A percentile compares a stretch with the other conserved stretches of the same genome.
Evolutionary conservation across 257 asterid species (phyloP).

Genomic region (Solanum sparsipilum): DNA sequence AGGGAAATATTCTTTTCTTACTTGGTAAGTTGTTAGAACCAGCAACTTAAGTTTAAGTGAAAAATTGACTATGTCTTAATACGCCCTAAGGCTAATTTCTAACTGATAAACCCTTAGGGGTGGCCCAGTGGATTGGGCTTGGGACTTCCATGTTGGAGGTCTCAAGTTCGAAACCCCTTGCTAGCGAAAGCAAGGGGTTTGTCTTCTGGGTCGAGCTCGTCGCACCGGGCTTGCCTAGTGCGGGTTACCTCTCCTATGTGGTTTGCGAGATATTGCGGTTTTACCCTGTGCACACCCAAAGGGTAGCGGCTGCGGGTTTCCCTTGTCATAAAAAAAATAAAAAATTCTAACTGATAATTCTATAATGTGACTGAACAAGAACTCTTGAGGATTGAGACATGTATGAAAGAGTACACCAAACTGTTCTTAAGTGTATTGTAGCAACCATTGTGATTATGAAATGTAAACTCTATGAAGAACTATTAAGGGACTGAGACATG

Average conservation of each 20-base stretch:
- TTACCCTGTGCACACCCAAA: no score
- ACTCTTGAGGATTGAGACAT: background rate
- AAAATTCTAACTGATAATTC: background rate
- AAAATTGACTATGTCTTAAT: background rate
- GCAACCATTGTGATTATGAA: background rate
- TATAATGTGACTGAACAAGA: background rate
- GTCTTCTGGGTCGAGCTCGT: no score
- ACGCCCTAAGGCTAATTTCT: background rate
- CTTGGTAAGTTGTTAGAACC: background rate
- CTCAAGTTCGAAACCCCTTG: no score
- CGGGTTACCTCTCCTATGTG: no score
- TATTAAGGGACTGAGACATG: background rate
- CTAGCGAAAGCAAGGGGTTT: no score
- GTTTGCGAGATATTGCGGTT: no score
- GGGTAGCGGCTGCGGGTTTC: no score
- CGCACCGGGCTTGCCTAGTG: no score
- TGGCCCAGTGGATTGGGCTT: no score
- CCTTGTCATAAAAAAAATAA: no score
- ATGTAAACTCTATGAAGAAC: background rate
- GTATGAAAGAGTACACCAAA: background rate
- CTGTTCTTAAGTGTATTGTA: background rate
- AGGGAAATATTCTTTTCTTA: background rate
- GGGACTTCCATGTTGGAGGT: no score
- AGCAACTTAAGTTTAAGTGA: background rate
- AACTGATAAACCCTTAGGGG: background rate